Evolutionary conservation across 306 rosid species (phyloP), one percentile per base, ranked within the genome.

Genomic region (Lablab purpureus): DNA sequence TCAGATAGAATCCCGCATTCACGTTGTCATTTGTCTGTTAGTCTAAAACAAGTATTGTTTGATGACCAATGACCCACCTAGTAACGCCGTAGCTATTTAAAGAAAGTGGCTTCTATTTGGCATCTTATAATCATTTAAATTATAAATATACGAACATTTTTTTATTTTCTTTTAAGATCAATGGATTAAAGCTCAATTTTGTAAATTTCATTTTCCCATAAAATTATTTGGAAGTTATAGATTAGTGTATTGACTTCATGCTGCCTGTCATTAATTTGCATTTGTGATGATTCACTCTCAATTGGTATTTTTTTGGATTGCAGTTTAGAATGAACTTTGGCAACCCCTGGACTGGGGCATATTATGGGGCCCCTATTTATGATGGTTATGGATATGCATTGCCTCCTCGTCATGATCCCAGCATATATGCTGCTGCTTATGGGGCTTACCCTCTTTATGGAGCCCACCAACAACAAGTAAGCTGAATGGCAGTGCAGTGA

Each of bases 391-490:
- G 97, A 51, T 96, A 93, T 43, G 93, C 96, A 4, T 60, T 92
- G 80, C 90, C 94, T 3, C 84, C 91, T 10, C 95, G 94, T 74
- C 91, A 89, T 64, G 99, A 96, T 76, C 99, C 99, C 67, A 84
- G 86, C 84, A 76, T 89, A 82, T 93, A 91, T 81, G 90, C 92
- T 50, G 88, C 92, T 11, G 87, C 97, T 37, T 96, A 96, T 80
- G 99, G 93, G 37, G 88, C 94, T 58, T 96, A 96, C 83, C 94
- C 98, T 10, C 47, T 93, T 37, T 93, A 88, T 73, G 97, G 94
- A 59, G 93, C 87, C 74, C 98, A 92, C 85, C 98, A 93, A 76
- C 98, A 96, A 78, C 98, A 93, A 88, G 98, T 96, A 81, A 96
- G 91, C 92, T 91, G 87, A 95, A 45, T 77, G 76, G 40, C 7